A percentile compares a stretch with the other conserved stretches of the same genome.
phyloP scores from a whole-genome alignment of 176 grass and related monocot species.

The Musa beccarii region DNA sequence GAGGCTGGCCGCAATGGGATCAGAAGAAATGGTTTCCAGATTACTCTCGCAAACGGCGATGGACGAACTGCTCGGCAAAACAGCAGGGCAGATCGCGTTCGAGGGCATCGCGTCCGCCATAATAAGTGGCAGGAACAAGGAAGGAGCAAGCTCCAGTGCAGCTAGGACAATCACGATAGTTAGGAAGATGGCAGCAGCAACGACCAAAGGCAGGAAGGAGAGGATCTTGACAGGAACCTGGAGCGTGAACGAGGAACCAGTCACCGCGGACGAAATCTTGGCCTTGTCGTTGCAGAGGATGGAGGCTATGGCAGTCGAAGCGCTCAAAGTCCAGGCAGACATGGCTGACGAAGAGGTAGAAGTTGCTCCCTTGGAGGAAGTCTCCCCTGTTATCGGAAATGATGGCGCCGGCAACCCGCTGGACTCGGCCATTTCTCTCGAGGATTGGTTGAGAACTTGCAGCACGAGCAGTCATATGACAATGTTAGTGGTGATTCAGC shows the following conservation, averaged over 20 bases:
- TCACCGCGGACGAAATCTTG: slow-evolving; percentile 66
- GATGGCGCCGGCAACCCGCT: slow-evolving; percentile 25
- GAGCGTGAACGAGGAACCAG: slow-evolving; percentile 44
- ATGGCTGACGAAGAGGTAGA: slow-evolving; percentile 45
- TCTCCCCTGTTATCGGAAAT: slow-evolving; percentile 18
- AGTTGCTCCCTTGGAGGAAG: slow-evolving; percentile 50
- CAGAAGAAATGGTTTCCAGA: slow-evolving; percentile 37
- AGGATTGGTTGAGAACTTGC: slow-evolving; percentile 30
- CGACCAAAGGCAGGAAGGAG: slow-evolving; percentile 52
- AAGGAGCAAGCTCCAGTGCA: slow-evolving; percentile 54
- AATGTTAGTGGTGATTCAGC: slow-evolving; percentile 46
- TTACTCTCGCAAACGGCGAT: slow-evolving; percentile 39
- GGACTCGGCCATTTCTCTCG: slow-evolving; percentile 36
- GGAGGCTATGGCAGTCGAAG: slow-evolving; percentile 78
- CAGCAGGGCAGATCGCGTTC: slow-evolving; percentile 61
- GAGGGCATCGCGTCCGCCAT: slow-evolving; percentile 81
- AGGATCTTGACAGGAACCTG: slow-evolving; percentile 63
- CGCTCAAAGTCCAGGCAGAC: slow-evolving; percentile 56
- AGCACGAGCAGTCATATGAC: slow-evolving; percentile 28
- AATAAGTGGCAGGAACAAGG: slow-evolving; percentile 58
- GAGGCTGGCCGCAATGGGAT: slow-evolving; percentile 46
- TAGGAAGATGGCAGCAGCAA: slow-evolving; percentile 37
- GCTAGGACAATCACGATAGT: slow-evolving; percentile 46
- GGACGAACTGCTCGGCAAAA: slow-evolving; percentile 72
- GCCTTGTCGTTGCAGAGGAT: slow-evolving; percentile 74